Conservation (phyloP, 176 grass and related monocot species). For the Rhynchospora pubera region DNA sequence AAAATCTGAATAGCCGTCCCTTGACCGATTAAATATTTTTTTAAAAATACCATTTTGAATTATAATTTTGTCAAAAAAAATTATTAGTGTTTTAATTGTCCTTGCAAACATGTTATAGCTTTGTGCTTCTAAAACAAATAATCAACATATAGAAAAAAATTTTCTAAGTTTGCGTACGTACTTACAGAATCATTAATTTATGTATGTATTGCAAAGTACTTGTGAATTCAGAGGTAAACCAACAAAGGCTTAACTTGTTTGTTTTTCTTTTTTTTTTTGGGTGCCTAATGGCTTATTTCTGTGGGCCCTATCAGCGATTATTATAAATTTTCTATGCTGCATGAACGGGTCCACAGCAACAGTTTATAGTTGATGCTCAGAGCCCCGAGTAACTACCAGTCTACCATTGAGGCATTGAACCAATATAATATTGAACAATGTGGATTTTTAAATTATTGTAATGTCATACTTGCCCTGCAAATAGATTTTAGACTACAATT, state of each 20-base stretch:
- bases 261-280: neutral
- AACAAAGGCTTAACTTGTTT: neutral
- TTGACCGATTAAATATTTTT: constrained; percentile 5
- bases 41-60: constrained; percentile 11
- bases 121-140: neutral
- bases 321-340: neutral
- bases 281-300: neutral
- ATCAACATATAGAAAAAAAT: neutral
- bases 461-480: neutral
- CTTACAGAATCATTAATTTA: too few relatives aligned
- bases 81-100: neutral
- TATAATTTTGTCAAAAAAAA: constrained; percentile 9
- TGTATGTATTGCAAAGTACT: too few relatives aligned
- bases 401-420: too few relatives aligned
- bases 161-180: neutral
- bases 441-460: neutral
- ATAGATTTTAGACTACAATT: neutral
- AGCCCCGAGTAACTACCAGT: constrained; percentile 5
- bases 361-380: constrained; percentile 29
- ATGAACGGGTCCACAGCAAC: neutral
- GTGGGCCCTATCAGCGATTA: neutral
- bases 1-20: constrained; percentile 8
- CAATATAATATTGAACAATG: neutral
- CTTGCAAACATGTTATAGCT: neutral
- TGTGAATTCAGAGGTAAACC: neutral